Base-by-base conservation (phyloP, 208 protist species). In the Sergeia podlipaevii region DNA sequence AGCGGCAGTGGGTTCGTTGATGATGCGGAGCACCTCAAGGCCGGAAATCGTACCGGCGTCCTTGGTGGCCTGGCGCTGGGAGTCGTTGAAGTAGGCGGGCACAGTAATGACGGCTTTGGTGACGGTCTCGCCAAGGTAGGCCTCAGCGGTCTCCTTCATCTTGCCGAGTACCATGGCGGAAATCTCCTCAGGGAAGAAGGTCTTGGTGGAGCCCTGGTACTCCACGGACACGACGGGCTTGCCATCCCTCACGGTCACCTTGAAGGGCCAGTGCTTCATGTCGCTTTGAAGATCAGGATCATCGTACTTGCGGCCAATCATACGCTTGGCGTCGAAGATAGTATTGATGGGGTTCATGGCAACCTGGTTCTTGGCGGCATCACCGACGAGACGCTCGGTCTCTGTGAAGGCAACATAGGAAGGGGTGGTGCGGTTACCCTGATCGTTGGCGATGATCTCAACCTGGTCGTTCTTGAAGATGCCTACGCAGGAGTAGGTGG, bases 1-100 rank as follows among this genome's bases (percentile, higher is more conserved):
- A 23, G 98, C 98, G 1, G 98, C 98, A 24, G 99, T 99, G 27
- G 99, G 98, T 86, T 99, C 99, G 91, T 99, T 99, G 78, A 99
- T 99, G 80, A 99, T 99, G 73, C 99, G 93, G 45, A 99, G 64
- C 23, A 99, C 97, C 34, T 99, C 93, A 8, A 97, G 62, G 30
- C 98, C 98, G 1, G 92, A 80, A 59, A 99, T 99, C 11, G 57
- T 47, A 37, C 98, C 98, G 8, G 98, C 98, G 64, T 99, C 98
- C 80, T 99, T 99, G 6, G 98, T 99, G 7, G 98, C 98, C 90
- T 99, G 95, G 39, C 98, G 80, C 91, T 99, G 98, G 3, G 96
- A 88, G 80, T 99, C 98, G 78, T 99, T 99, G 80, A 99, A 99
- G 71, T 99, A 99, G 29, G 98, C 98, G 20, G 98, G 98, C n/a